Evolutionary conservation across 345 rosid genomes (phyloP).

Genomic region (Excoecaria cochinchinensis): DNA sequence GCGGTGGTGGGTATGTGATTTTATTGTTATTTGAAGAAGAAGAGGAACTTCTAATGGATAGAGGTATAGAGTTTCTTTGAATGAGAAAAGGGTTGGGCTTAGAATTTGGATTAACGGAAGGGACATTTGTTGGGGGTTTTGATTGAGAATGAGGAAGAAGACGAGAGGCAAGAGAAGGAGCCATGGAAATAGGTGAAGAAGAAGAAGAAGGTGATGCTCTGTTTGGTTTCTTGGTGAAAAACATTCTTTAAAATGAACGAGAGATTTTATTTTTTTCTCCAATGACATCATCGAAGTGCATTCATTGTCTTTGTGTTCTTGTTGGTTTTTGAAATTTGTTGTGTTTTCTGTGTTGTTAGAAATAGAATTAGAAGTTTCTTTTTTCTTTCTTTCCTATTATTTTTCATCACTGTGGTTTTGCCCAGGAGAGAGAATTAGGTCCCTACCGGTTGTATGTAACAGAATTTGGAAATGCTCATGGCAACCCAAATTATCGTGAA

Average conservation of each 20-base stretch:
- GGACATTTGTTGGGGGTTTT: neutral
- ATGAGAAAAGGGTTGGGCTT: conserved; percentile 16
- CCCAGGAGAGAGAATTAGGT: no score
- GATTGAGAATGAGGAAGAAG: conserved; percentile 23
- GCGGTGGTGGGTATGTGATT: conserved; percentile 15
- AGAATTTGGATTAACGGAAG: conserved; percentile 12
- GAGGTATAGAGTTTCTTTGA: conserved; percentile 1
- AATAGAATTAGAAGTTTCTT: no score
- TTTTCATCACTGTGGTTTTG: no score
- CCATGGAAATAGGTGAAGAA: conserved; percentile 24
- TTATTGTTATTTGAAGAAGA: neutral
- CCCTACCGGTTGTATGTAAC: no score
- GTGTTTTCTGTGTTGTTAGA: no score
- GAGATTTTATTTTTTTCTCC: no score
- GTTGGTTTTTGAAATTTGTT: no score
- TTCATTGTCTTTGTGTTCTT: neutral
- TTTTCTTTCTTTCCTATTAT: no score
- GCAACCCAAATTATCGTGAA: no score
- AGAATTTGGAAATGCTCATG: no score
- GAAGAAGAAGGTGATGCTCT: neutral
- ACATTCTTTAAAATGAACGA: neutral
- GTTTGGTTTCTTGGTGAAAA: neutral
- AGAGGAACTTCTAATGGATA: conserved; percentile 18
- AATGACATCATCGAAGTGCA: neutral
- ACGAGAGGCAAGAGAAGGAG: conserved; percentile 38